phyloP scores from a whole-genome alignment of 164 flowering plant genomes.

The Vitis cinerea region DNA sequence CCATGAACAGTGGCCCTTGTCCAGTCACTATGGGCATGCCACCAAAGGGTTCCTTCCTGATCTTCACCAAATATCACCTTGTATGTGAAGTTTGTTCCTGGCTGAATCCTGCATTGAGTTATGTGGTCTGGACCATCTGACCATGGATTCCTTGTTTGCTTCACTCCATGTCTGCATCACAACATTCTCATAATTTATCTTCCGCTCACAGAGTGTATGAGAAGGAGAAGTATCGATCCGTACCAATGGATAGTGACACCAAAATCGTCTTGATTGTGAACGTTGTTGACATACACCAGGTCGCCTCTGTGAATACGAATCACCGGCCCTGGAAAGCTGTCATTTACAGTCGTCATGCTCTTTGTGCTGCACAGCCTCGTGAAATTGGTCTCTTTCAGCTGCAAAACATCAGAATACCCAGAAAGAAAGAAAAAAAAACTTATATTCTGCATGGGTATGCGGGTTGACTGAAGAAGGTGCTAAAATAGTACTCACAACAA shows the following conservation, averaged over 20 bases:
- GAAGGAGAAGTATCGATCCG: too few species aligned
- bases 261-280: slow-evolving; percentile 10
- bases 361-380: slow-evolving; percentile 20
- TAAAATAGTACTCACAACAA: too few species aligned
- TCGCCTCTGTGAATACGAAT: slow-evolving; percentile 15
- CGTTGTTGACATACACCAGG: slow-evolving; percentile 4
- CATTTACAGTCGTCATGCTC: slow-evolving; percentile 18
- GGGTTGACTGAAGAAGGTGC: too few species aligned
- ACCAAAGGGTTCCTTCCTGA: slow-evolving; percentile 48
- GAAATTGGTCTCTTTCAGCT: slow-evolving; percentile 13
- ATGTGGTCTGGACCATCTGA: slow-evolving; percentile 44
- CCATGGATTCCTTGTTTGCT: slow-evolving; percentile 50
- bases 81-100: slow-evolving; percentile 30
- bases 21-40: slow-evolving; percentile 59
- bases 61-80: slow-evolving; percentile 21
- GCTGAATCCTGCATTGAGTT: slow-evolving; percentile 38
- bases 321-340: slow-evolving; percentile 22
- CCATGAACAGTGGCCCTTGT: slow-evolving; percentile 49
- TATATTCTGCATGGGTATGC: too few species aligned
- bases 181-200: slow-evolving; percentile 17
- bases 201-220: too few species aligned
- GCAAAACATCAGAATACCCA: background rate
- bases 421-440: too few species aligned
- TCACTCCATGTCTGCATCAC: slow-evolving; percentile 43
- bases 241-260: slow-evolving; percentile 24